Conservation (phyloP, 805 yeast species). For the Yarrowia yakushimensis region DNA sequence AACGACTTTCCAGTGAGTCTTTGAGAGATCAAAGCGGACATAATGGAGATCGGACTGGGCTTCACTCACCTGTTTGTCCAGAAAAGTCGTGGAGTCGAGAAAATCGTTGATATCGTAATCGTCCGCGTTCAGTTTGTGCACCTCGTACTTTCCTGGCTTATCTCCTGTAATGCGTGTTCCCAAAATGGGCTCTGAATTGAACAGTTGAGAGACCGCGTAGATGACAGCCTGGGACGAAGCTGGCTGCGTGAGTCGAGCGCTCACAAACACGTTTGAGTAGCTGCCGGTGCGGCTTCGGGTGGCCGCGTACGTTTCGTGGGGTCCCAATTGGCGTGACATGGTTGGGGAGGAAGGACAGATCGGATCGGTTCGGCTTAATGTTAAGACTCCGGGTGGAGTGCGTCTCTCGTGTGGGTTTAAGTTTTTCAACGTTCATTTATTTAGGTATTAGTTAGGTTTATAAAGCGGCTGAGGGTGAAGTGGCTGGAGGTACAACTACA, state of each 20-base stretch:
- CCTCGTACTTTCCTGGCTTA: background rate
- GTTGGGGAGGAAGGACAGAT: background rate
- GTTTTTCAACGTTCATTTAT: too few species aligned
- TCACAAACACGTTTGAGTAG: constrained; percentile 14
- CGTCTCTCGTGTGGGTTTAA: background rate
- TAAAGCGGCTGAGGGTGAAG: too few species aligned
- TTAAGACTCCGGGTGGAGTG: background rate
- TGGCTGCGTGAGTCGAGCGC: background rate
- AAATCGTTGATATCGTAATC: background rate
- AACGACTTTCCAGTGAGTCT: constrained; percentile 28
- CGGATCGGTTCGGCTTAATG: background rate
- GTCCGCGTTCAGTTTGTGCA: background rate
- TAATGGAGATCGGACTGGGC: constrained; percentile 5
- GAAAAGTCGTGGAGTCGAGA: background rate
- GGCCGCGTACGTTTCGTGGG: constrained; percentile 13
- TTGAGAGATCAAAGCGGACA: background rate
- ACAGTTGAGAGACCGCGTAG: background rate
- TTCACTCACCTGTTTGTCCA: background rate
- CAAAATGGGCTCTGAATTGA: background rate
- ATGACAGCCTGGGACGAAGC: background rate
- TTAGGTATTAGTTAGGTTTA: too few species aligned
- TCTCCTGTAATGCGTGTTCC: background rate
- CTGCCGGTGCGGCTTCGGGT: background rate
- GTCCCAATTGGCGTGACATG: constrained; percentile 10
- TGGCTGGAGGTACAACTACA: too few species aligned